These are phyloP conservation scores for Evernia prunastri DNA, from an alignment of 495 filamentous ascomycete species.

Conservation along the genomic window DNA sequence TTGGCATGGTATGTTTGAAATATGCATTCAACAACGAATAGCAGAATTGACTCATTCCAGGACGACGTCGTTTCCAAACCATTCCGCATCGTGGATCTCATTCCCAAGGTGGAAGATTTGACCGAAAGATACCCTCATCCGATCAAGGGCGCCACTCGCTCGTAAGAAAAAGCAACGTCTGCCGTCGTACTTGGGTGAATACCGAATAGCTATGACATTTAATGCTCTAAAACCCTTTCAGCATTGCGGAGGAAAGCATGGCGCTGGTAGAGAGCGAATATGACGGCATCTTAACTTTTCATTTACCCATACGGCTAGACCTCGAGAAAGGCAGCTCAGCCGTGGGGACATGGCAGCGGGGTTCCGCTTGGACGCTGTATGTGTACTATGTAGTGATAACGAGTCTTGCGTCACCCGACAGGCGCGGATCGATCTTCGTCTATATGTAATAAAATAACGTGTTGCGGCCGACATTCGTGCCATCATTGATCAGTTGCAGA, in stretches of 20 bases:
- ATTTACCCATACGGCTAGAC: too few relatives aligned
- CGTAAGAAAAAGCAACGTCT: neutral
- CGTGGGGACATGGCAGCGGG: too few relatives aligned
- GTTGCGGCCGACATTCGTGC: too few relatives aligned
- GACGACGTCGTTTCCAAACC: conserved; percentile 79
- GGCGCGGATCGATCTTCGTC: too few relatives aligned
- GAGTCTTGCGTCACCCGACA: too few relatives aligned
- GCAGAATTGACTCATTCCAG: conserved; percentile 33
- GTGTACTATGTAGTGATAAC: too few relatives aligned
- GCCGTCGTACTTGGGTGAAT: neutral
- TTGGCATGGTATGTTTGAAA: conserved; percentile 56
- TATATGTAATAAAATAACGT: too few relatives aligned
- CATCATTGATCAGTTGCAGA: too few relatives aligned
- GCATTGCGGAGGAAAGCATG: neutral
- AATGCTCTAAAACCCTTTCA: neutral
- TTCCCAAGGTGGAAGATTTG: conserved; percentile 52
- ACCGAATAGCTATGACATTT: neutral
- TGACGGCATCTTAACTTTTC: too few relatives aligned
- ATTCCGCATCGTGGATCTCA: conserved; percentile 63
- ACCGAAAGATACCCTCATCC: conserved; percentile 11
- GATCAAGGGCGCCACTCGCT: neutral
- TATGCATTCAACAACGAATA: neutral
- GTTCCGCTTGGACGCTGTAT: too few relatives aligned
- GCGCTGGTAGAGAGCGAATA: conserved; percentile 4
- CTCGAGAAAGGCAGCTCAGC: too few relatives aligned